Conservation (phyloP, 1,139 yeast species). For the Chernovozyma sophiae-reginae region DNA sequence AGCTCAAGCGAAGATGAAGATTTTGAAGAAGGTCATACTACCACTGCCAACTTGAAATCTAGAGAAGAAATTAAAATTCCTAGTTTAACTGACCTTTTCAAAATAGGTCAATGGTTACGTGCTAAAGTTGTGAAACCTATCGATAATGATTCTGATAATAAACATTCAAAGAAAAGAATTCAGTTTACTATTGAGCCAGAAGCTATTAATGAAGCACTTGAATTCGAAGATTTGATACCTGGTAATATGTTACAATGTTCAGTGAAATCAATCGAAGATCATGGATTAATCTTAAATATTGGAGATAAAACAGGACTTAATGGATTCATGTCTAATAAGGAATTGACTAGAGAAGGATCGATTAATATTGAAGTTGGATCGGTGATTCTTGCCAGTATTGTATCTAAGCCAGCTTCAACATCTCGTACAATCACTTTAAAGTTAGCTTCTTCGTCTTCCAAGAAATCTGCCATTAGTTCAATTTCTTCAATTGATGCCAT, state of each 20-base stretch:
- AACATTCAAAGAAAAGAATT: constrained; percentile 53
- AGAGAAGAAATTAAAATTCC: constrained; percentile 46
- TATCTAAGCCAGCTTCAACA: constrained; percentile 38
- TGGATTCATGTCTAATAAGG: constrained; percentile 79
- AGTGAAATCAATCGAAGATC: constrained; percentile 81
- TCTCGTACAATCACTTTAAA: constrained; percentile 64
- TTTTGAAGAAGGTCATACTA: constrained; percentile 30
- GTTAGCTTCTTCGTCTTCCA: constrained; percentile 28
- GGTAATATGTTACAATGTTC: constrained; percentile 74
- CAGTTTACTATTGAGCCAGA: constrained; percentile 75
- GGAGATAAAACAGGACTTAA: constrained; percentile 48
- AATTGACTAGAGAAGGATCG: constrained; percentile 26
- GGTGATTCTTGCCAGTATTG: constrained; percentile 50
- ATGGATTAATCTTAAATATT: constrained; percentile 73
- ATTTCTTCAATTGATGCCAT: constrained; percentile 73
- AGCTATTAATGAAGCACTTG: constrained; percentile 57
- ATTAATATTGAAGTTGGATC: constrained; percentile 26
- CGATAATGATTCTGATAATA: constrained; percentile 27
- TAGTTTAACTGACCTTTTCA: constrained; percentile 49
- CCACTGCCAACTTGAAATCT: constrained; percentile 24
- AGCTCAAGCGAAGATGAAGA: constrained; percentile 46
- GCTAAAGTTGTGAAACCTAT: constrained; percentile 60
- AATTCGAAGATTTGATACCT: constrained; percentile 57
- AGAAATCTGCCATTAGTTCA: constrained; percentile 46
- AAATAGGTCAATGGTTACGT: constrained; percentile 80